Evolutionary conservation across 352 stramenopile species (phyloP), one percentile per base, ranked within the genome.

Genomic region (Saprolegnia diclina): DNA sequence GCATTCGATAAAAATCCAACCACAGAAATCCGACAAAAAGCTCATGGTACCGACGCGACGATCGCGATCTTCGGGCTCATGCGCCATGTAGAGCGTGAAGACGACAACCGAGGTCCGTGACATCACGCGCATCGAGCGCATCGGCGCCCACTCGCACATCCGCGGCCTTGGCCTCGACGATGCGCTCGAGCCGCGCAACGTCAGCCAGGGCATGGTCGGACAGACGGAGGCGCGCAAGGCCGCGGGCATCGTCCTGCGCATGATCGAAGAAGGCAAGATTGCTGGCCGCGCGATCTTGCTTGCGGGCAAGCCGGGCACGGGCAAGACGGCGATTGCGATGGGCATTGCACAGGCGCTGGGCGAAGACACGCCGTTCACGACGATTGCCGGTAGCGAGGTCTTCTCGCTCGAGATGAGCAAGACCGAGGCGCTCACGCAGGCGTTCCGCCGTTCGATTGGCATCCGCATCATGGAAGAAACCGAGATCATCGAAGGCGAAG

Each of bases 381-480:
- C 95, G 52, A 97, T 99, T 65, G 95, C 93, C 50, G 97, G 91
- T n/a, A 98, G 89, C 24, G 97, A 99, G 69, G 97, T 99, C 29
- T 99, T 99, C 73, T 99, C 94, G 42, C 81, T 99, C 5, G 97
- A 99, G 81, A 99, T 99, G 91, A 98, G 88, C 81, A 99, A 99
- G 85, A 99, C 97, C 11, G 97, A 99, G 76, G 97, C 97, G 46
- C 79, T 99, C 52, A 99, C 97, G 32, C 97, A 99, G 78, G 96
- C 96, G 0, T 98, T 99, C 74, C 89, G 97, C 54, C 83, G 90
- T 40, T 97, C 90, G 9, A 99, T 99, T 79, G 96, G 96, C 45
- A 93, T 99, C 38, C 83, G 94, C 45, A 99, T 99, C 77, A 97
- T 99, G 83, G 97, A 99, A 83, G 97, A 99, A 78, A 99, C 96